These are phyloP conservation scores for Flaveria linearis DNA, from an alignment of 129 eudicot species.

Conservation along the genomic window DNA sequence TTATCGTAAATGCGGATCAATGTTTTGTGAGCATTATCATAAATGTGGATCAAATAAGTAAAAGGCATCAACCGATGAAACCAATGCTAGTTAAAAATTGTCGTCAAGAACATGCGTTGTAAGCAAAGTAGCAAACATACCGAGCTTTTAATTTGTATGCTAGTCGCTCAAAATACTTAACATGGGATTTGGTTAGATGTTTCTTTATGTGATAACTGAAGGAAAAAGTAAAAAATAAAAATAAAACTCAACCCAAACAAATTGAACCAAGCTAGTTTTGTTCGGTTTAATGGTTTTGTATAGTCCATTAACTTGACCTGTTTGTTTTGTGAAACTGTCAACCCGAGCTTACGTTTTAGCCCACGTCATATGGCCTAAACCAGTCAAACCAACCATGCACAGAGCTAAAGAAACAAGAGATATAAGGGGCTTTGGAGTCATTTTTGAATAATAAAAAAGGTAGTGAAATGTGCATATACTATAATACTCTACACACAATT, in stretches of 20 bases:
- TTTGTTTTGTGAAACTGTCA: no score
- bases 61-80: no score
- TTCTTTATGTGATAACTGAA: no score
- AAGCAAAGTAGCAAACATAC: no score
- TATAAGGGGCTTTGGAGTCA: neutral
- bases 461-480: conserved; percentile 4
- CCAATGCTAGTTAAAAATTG: no score
- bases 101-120: no score
- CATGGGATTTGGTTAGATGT: neutral
- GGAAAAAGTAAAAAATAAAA: no score
- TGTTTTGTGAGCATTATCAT: no score
- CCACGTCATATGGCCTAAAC: neutral
- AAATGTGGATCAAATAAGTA: no score
- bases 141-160: no score
- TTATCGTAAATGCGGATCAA: no score
- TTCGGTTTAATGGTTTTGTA: neutral
- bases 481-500: conserved; percentile 11
- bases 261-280: neutral
- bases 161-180: neutral
- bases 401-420: neutral
- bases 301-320: no score
- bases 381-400: neutral
- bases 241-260: neutral
- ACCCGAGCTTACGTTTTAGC: neutral
- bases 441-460: neutral